A percentile compares a stretch with the other conserved stretches of the same genome.
These are phyloP conservation scores for Epichloe baconii DNA, from an alignment of 2,329 filamentous ascomycete genomes.

Conservation along the genomic window DNA sequence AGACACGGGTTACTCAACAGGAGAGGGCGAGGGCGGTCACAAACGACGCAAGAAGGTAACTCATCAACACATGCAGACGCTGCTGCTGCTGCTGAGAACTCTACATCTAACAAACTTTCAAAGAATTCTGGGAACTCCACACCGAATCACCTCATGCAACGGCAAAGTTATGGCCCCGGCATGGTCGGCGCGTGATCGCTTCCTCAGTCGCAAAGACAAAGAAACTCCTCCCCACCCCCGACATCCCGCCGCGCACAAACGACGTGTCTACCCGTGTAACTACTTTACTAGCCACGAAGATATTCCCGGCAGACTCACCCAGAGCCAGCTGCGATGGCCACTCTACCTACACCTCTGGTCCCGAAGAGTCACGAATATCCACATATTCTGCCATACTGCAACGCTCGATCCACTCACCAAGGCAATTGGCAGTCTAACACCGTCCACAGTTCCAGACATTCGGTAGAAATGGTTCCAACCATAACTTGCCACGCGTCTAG, in stretches of 20 bases:
- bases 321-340: background rate
- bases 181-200: constrained; percentile 40
- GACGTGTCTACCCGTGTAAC: background rate
- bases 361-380: background rate
- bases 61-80: constrained; percentile 1
- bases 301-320: background rate
- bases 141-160: constrained; percentile 31
- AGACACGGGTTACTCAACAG: constrained; percentile 56
- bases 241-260: background rate
- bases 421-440: background rate
- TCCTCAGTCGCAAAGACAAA: background rate
- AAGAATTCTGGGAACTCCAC: constrained; percentile 35
- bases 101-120: constrained; percentile 14
- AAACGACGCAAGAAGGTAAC: constrained; percentile 55
- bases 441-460: background rate
- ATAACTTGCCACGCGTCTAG: background rate
- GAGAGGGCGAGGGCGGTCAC: constrained; percentile 52
- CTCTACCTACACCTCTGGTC: background rate
- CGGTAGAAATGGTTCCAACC: background rate
- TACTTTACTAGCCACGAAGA: background rate
- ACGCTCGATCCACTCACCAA: background rate
- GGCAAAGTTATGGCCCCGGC: constrained; percentile 43
- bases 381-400: background rate
- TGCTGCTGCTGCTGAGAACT: background rate
- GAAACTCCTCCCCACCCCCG: background rate